Evolutionary conservation across 345 rosid genomes (phyloP).

Genomic region (Tarenaya hassleriana): DNA sequence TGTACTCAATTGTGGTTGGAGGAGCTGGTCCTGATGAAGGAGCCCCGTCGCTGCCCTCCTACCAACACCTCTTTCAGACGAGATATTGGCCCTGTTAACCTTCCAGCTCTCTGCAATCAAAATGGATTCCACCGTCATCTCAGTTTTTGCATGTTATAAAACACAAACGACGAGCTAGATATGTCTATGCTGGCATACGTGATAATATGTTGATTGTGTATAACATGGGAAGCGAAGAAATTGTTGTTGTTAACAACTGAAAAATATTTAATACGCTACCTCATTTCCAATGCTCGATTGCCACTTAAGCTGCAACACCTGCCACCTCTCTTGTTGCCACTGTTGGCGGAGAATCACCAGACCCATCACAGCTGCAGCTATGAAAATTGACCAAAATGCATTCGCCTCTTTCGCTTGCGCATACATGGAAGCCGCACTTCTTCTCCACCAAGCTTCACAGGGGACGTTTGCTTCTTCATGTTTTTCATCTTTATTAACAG

Average conservation of each 20-base stretch:
- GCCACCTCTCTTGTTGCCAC: slow-evolving; percentile 97
- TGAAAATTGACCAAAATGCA: slow-evolving; percentile 79
- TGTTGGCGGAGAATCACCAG: slow-evolving; percentile 84
- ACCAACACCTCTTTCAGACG: slow-evolving; percentile 74
- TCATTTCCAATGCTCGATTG: slow-evolving; percentile 57
- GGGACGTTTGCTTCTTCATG: slow-evolving; percentile 26
- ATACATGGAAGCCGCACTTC: slow-evolving; percentile 66
- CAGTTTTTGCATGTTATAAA: not conserved
- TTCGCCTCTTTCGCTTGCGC: slow-evolving; percentile 81
- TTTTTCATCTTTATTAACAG: slow-evolving; percentile 36
- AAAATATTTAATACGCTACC: no score
- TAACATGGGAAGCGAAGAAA: no score
- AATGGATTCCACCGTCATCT: not conserved
- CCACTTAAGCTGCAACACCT: slow-evolving; percentile 74
- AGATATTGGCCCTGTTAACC: slow-evolving; percentile 61
- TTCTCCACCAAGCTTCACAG: slow-evolving; percentile 93
- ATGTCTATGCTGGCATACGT: no score
- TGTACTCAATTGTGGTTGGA: slow-evolving; percentile 39
- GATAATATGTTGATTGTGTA: no score
- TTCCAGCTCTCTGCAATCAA: slow-evolving; percentile 49
- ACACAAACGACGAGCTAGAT: not conserved
- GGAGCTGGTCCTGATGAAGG: slow-evolving; percentile 50
- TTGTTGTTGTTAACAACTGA: no score
- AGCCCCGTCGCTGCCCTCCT: slow-evolving; percentile 63
- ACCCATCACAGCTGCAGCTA: slow-evolving; percentile 96